Percentiles rank a stretch among this genome's conserved stretches.
Conservation (phyloP, 2,329 filamentous ascomycete species). For the Podosphaera aphanis region DNA sequence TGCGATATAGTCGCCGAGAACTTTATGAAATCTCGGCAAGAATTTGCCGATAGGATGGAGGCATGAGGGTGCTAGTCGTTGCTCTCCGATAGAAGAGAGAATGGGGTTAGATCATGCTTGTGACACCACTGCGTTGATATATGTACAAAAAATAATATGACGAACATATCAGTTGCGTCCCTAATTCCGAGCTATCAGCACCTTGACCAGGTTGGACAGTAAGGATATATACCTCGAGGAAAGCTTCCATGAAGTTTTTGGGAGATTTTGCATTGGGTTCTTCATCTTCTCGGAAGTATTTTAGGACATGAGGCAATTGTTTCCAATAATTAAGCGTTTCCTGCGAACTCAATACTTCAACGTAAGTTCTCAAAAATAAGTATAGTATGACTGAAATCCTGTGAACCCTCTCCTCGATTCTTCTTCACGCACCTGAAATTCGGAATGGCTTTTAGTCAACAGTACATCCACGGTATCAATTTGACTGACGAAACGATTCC, state of each 20-base stretch:
- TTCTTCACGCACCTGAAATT: conserved; percentile 52
- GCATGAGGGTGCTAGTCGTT: conserved; percentile 1
- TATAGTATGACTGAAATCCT: too few species aligned
- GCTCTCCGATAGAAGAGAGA: background rate
- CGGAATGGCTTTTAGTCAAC: conserved; percentile 70
- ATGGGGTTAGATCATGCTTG: background rate
- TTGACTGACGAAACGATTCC: conserved; percentile 81
- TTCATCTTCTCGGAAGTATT: conserved; percentile 83
- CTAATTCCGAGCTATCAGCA: conserved; percentile 6
- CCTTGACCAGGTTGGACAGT: background rate
- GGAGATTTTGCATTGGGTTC: conserved; percentile 55
- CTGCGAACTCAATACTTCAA: conserved; percentile 21
- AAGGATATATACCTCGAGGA: conserved; percentile 45
- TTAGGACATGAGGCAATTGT: conserved; percentile 83
- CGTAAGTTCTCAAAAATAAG: background rate
- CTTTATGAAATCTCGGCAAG: conserved; percentile 46
- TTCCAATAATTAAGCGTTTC: conserved; percentile 99
- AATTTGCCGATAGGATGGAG: conserved; percentile 19
- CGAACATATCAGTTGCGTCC: conserved; percentile 13
- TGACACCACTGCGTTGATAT: background rate
- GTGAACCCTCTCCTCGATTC: background rate
- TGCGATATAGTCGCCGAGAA: conserved; percentile 89
- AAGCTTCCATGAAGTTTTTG: conserved; percentile 76
- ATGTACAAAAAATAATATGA: conserved; percentile 4
- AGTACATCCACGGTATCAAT: conserved; percentile 71